Evolutionary conservation across 345 rosid genomes (phyloP).

Genomic region (Eucalyptus urophylla): DNA sequence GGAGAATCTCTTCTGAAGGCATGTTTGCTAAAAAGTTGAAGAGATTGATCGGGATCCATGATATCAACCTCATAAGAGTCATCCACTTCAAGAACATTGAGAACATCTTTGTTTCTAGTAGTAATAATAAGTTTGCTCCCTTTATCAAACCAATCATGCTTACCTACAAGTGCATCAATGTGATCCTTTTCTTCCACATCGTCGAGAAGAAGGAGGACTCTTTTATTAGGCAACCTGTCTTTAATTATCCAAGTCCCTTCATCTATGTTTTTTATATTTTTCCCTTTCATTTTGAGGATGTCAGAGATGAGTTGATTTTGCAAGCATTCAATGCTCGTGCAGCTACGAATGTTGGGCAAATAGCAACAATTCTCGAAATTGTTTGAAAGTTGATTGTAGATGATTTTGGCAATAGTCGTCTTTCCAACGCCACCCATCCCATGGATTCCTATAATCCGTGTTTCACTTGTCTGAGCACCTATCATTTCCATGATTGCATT

Average conservation of each 20-base stretch:
- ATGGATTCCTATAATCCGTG: neutral
- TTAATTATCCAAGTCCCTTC: accelerated
- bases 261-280: accelerated
- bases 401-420: neutral
- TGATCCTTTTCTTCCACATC: accelerated
- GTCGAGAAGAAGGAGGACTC: neutral
- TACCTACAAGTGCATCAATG: neutral
- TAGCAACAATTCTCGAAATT: neutral
- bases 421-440: neutral
- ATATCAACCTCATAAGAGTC: no score
- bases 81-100: no score
- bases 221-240: accelerated
- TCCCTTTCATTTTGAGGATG: neutral
- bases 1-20: no score
- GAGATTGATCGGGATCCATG: no score
- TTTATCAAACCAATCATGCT: accelerated
- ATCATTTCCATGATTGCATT: neutral
- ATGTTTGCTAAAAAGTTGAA: no score
- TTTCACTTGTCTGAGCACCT: neutral
- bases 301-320: accelerated
- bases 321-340: neutral
- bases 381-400: neutral
- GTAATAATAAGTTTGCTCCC: neutral
- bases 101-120: no score
- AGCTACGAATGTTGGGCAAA: neutral